Conservation (phyloP, 1,284 basidiomycete species). For the Pseudozyma tsukubaensis region DNA sequence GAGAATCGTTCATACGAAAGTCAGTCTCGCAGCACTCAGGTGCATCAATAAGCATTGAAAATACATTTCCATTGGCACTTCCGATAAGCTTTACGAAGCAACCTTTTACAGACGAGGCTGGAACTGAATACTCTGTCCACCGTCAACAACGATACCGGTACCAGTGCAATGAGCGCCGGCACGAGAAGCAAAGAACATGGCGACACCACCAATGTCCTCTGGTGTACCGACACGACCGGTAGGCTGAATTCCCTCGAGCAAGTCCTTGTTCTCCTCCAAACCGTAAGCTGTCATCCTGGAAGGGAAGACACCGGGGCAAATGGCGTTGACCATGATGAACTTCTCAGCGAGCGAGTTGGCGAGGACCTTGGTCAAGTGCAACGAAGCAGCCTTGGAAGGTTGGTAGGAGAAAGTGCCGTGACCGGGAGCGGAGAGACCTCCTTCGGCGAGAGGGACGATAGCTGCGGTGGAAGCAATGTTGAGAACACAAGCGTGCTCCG, state of each 20-base stretch:
- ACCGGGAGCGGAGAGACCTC: constrained; percentile 73
- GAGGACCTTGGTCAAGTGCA: constrained; percentile 81
- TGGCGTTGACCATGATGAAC: constrained; percentile 78
- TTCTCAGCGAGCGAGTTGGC: constrained; percentile 77
- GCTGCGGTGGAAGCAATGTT: constrained; percentile 83
- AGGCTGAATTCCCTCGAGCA: constrained; percentile 62
- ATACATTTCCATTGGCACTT: neutral
- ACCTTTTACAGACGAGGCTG: constrained; percentile 37
- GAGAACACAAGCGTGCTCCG: constrained; percentile 75
- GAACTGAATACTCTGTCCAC: constrained; percentile 72
- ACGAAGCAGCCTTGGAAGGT: constrained; percentile 79
- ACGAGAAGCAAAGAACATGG: constrained; percentile 79
- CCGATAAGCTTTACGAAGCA: no score
- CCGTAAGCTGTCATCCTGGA: constrained; percentile 87
- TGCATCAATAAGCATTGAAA: no score
- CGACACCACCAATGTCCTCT: constrained; percentile 80
- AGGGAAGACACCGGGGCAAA: constrained; percentile 82
- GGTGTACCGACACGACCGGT: constrained; percentile 75
- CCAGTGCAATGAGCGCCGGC: constrained; percentile 81
- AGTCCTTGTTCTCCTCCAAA: constrained; percentile 72
- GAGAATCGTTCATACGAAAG: no score
- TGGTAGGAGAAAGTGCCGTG: constrained; percentile 80
- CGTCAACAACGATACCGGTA: constrained; percentile 76
- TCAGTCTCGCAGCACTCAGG: no score
- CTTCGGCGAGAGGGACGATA: constrained; percentile 73